These are phyloP conservation scores for Citrus inodora DNA, from an alignment of 345 rosid genomes.

Conservation along the genomic window DNA sequence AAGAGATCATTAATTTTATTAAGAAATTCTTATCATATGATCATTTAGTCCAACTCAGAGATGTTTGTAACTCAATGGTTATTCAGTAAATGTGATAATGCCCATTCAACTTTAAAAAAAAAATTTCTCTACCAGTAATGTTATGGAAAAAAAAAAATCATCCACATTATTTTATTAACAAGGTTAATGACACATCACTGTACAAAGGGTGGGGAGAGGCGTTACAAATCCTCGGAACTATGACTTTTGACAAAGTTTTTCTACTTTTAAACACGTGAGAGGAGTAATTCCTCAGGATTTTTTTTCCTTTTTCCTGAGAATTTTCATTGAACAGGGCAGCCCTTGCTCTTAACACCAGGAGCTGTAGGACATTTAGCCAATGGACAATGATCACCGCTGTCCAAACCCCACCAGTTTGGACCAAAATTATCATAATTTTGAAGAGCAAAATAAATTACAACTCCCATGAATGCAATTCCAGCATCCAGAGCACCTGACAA, in stretches of 20 bases:
- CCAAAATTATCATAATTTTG: constrained; percentile 49
- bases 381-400: constrained; percentile 50
- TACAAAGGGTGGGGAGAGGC: neutral
- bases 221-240: neutral
- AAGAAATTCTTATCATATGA: too few species aligned
- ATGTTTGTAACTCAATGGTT: neutral
- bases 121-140: neutral
- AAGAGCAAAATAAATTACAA: constrained; percentile 52
- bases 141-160: too few species aligned
- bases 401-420: constrained; percentile 71
- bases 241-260: neutral
- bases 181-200: neutral
- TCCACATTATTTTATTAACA: neutral
- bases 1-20: too few species aligned
- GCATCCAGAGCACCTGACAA: constrained; percentile 81
- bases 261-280: neutral
- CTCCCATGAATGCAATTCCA: constrained; percentile 69
- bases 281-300: too few species aligned
- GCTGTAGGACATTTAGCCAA: constrained; percentile 53
- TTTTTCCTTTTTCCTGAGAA: too few species aligned
- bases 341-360: constrained; percentile 42
- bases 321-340: constrained; percentile 13
- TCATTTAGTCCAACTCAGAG: neutral
- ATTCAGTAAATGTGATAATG: neutral
- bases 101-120: neutral